Evolutionary conservation across 208 protist species (phyloP).

Genomic region (Polymyxa betae): DNA sequence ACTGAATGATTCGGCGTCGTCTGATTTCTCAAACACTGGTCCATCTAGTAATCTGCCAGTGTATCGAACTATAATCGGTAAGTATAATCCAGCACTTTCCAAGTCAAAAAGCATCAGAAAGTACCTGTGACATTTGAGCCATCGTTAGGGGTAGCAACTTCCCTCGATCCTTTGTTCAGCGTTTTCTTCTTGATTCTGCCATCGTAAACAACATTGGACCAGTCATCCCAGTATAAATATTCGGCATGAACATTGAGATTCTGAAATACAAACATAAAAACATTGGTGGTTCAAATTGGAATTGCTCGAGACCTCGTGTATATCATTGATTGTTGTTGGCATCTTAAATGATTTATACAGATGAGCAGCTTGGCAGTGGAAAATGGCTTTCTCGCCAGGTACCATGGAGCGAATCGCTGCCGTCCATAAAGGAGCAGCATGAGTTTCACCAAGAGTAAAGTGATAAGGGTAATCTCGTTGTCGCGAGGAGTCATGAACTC

Average conservation of each 20-base stretch:
- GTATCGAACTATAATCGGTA: background rate
- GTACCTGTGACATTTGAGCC: background rate
- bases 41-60: background rate
- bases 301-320: background rate
- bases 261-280: too few relatives aligned
- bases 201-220: background rate
- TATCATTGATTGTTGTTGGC: background rate
- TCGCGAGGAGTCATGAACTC: background rate
- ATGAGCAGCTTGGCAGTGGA: background rate
- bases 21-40: background rate
- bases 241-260: background rate
- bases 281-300: too few relatives aligned
- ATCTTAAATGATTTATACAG: background rate
- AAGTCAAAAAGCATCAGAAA: background rate
- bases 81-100: background rate
- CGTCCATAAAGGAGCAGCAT: background rate
- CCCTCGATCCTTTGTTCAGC: background rate
- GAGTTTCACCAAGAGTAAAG: background rate
- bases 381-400: background rate
- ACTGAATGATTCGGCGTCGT: background rate
- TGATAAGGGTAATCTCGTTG: background rate
- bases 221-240: background rate
- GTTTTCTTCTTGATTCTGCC: background rate
- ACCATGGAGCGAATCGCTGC: background rate
- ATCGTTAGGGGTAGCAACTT: background rate